phyloP scores from a whole-genome alignment of 768 basidiomycete species.

The Exidia glandulosa region DNA sequence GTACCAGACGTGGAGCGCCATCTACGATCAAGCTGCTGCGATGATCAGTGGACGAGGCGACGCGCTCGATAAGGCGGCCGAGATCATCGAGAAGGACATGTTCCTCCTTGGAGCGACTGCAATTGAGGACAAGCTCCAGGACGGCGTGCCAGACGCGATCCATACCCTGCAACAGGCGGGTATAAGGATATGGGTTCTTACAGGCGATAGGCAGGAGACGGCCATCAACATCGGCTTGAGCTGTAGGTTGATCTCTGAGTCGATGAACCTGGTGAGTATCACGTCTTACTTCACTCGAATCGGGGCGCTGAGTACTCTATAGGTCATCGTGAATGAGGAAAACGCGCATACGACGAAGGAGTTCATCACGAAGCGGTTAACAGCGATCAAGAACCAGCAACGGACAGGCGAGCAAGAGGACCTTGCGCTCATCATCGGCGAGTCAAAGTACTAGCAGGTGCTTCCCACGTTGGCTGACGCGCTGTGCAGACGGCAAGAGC shows the following conservation, averaged over 20 bases:
- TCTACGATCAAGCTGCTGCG: constrained; percentile 87
- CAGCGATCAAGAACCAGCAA: constrained; percentile 88
- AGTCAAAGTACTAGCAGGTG: constrained; percentile 6
- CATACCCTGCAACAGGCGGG: constrained; percentile 97
- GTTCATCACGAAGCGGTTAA: constrained; percentile 77
- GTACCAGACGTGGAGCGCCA: constrained; percentile 76
- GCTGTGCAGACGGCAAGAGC: constrained; percentile 96
- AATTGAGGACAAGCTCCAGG: constrained; percentile 97
- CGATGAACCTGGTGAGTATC: constrained; percentile 93
- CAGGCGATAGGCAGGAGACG: constrained; percentile 96
- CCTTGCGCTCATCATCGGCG: constrained; percentile 88
- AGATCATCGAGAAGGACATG: constrained; percentile 91
- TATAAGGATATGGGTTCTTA: constrained; percentile 90
- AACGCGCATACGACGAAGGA: constrained; percentile 71
- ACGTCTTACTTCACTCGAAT: too few species aligned
- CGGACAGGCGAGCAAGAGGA: constrained; percentile 90
- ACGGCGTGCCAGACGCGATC: constrained; percentile 96
- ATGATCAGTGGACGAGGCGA: constrained; percentile 93
- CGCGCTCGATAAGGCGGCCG: constrained; percentile 87
- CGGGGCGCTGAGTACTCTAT: too few species aligned
- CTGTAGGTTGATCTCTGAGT: constrained; percentile 92
- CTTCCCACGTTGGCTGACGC: constrained; percentile 3
- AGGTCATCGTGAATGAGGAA: constrained; percentile 94
- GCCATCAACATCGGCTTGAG: constrained; percentile 99
- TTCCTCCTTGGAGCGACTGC: constrained; percentile 92